A percentile compares a stretch with the other conserved stretches of the same genome.
These are phyloP conservation scores for Rhazya stricta DNA, from an alignment of 257 asterid species.

Conservation along the genomic window DNA sequence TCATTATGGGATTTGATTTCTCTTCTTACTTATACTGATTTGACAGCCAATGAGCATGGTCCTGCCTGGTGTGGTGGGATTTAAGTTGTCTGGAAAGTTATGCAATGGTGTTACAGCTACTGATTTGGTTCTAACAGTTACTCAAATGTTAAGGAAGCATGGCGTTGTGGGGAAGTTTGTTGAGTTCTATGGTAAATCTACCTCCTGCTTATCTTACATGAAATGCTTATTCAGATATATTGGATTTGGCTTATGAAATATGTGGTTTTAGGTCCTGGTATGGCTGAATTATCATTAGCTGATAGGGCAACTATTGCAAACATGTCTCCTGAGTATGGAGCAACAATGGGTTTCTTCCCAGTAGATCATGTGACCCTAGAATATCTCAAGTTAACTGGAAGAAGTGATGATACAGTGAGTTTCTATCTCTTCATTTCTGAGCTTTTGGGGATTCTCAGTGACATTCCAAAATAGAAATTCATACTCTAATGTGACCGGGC, in stretches of 20 bases:
- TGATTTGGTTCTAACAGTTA: conserved; percentile 81
- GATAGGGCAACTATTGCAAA: conserved; percentile 96
- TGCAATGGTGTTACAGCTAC: conserved; percentile 85
- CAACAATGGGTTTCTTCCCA: conserved; percentile 98
- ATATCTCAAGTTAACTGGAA: conserved; percentile 76
- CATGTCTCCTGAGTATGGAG: conserved; percentile 97
- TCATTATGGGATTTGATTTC: too few species aligned
- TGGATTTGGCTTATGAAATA: not conserved
- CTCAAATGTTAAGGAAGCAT: conserved; percentile 83
- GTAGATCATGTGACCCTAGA: conserved; percentile 85
- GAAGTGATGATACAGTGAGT: conserved; percentile 75
- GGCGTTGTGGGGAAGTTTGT: conserved; percentile 93
- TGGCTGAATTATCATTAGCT: conserved; percentile 71
- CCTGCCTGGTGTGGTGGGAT: conserved; percentile 91
- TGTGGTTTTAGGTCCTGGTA: conserved; percentile 57
- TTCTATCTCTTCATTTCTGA: not conserved
- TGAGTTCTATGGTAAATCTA: conserved; percentile 54
- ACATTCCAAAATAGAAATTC: not conserved
- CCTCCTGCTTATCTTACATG: conserved; percentile 5
- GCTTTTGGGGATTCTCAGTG: not conserved
- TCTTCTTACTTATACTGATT: not conserved
- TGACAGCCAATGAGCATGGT: conserved; percentile 97
- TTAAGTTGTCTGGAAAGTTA: conserved; percentile 78
- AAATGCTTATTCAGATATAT: not conserved
- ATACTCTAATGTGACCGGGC: not conserved